Percentiles rank a stretch among this genome's conserved stretches.
phyloP scores from a whole-genome alignment of 805 yeast species.

The Candida easanensis region DNA sequence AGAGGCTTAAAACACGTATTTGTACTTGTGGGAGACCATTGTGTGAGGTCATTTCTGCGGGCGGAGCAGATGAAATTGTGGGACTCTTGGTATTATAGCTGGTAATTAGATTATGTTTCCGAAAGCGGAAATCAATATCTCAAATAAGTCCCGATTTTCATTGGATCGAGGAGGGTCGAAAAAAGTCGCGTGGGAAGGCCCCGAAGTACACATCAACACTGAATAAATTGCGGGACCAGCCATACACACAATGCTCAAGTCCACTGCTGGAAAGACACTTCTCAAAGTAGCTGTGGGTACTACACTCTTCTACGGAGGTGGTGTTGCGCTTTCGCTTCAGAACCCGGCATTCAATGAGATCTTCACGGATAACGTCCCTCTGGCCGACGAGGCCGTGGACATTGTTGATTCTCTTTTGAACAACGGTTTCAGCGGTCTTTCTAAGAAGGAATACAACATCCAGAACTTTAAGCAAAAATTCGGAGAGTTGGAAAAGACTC shows the following conservation, averaged over 20 bases:
- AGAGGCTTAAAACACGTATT: too few species aligned
- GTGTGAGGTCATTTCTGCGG: too few species aligned
- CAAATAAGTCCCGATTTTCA: conserved; percentile 7
- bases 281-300: conserved; percentile 31
- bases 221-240: too few species aligned
- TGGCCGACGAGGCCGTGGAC: conserved; percentile 54
- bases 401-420: conserved; percentile 39
- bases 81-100: too few species aligned
- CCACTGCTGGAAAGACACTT: conserved; percentile 32
- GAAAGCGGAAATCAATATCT: conserved; percentile 4
- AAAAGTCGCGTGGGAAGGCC: neutral
- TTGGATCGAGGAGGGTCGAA: conserved; percentile 9
- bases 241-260: conserved; percentile 25
- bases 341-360: conserved; percentile 59
- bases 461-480: conserved; percentile 37
- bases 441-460: conserved; percentile 29
- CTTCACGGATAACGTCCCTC: conserved; percentile 63
- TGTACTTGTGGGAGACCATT: too few species aligned
- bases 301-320: conserved; percentile 50
- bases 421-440: conserved; percentile 8
- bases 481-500: conserved; percentile 36
- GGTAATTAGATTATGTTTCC: neutral
- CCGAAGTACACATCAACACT: neutral
- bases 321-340: conserved; percentile 54
- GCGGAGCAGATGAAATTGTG: too few species aligned